phyloP scores from a whole-genome alignment of 2,329 filamentous ascomycete genomes.

The Chalara sp. region DNA sequence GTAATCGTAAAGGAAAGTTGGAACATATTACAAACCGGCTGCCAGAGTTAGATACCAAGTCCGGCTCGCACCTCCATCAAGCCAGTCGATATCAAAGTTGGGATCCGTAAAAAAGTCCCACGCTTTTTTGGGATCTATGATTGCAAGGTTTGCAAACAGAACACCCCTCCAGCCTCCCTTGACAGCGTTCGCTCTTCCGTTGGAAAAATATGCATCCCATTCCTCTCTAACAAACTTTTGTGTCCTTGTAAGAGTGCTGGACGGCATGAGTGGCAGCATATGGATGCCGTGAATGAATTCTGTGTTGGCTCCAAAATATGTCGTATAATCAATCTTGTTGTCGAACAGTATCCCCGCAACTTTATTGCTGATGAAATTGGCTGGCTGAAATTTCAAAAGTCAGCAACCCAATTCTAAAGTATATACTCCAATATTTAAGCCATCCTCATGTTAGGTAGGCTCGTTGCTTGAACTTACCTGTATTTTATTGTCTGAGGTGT shows the following conservation, averaged over 20 bases:
- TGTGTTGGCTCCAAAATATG: conserved; percentile 71
- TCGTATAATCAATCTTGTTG: conserved; percentile 91
- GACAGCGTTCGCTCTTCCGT: conserved; percentile 57
- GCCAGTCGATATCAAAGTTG: conserved; percentile 59
- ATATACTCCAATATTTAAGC: too few relatives aligned
- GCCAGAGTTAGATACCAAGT: conserved; percentile 82
- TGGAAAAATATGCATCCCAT: conserved; percentile 72
- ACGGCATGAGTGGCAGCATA: conserved; percentile 24
- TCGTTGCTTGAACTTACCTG: conserved; percentile 16
- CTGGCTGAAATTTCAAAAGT: conserved; percentile 42
- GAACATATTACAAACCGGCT: conserved; percentile 45
- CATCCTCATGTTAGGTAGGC: too few relatives aligned
- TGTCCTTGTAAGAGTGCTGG: conserved; percentile 60
- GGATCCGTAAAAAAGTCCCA: conserved; percentile 68
- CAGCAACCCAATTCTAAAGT: too few relatives aligned
- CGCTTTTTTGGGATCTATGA: conserved; percentile 62
- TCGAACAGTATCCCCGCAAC: conserved; percentile 71
- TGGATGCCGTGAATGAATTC: conserved; percentile 59
- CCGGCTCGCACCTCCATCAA: conserved; percentile 76
- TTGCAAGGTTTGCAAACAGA: conserved; percentile 73
- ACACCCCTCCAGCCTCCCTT: conserved; percentile 80
- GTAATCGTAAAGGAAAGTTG: not conserved
- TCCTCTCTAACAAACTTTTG: conserved; percentile 71
- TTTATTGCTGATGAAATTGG: conserved; percentile 76
- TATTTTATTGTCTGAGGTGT: conserved; percentile 60